Evolutionary conservation across 768 basidiomycete genomes (phyloP).

Genomic region (Mrakia blollopis): DNA sequence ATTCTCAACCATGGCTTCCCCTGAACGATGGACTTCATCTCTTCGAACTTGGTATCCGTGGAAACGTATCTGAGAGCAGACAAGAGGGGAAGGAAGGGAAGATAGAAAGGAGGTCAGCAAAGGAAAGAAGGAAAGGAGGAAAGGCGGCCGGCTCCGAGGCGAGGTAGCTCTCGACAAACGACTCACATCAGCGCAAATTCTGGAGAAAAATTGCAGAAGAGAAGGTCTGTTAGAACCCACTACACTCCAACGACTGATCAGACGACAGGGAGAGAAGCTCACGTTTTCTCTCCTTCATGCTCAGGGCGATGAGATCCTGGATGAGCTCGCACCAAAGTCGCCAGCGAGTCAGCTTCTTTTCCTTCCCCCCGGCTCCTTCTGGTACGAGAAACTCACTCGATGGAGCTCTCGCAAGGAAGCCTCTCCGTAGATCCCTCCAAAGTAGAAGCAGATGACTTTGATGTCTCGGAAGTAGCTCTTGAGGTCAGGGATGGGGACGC

Average conservation of each 20-base stretch:
- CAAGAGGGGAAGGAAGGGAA: not conserved
- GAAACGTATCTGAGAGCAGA: slow-evolving; percentile 23
- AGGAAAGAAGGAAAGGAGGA: not conserved
- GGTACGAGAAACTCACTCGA: not conserved
- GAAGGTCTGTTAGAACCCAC: not conserved
- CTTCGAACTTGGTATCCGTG: slow-evolving; percentile 8
- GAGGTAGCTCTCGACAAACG: not conserved
- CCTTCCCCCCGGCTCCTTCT: not conserved
- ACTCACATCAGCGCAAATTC: slow-evolving; percentile 30
- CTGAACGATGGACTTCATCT: slow-evolving; percentile 19
- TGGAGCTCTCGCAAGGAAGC: slow-evolving; percentile 14
- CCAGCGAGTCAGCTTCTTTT: not conserved
- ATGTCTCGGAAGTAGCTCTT: slow-evolving; percentile 26
- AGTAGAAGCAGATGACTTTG: slow-evolving; percentile 31
- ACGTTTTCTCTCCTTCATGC: slow-evolving; percentile 13
- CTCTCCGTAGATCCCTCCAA: slow-evolving; percentile 23
- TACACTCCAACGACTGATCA: not conserved
- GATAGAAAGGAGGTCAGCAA: not conserved
- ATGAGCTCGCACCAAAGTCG: no score
- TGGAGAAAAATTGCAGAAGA: not conserved
- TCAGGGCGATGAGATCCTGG: slow-evolving; percentile 22
- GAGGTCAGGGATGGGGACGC: slow-evolving; percentile 23
- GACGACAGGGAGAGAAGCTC: not conserved
- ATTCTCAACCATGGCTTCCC: slow-evolving; percentile 29
- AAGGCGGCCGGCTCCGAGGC: not conserved